Conservation (phyloP, 129 eudicot genomes). For the Lonicera japonica region DNA sequence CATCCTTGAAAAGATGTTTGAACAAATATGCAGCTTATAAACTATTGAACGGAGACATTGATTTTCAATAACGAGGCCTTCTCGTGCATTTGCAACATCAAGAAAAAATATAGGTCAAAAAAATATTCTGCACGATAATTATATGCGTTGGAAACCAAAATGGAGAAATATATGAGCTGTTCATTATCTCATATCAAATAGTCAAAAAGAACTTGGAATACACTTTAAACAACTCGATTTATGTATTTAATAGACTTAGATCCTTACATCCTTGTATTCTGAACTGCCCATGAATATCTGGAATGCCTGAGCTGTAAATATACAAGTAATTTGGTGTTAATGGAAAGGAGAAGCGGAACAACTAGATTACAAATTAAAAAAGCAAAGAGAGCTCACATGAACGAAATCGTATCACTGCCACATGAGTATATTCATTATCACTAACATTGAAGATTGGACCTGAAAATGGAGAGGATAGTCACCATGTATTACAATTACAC, state of each 20-base stretch:
- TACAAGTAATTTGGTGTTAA: constrained; percentile 16
- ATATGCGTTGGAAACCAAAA: not conserved
- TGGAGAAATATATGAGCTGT: not conserved
- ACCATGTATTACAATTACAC: not conserved
- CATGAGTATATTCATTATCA: constrained; percentile 68
- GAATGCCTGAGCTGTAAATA: constrained; percentile 67
- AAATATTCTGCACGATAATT: not conserved
- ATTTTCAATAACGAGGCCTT: not conserved
- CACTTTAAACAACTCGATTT: constrained; percentile 4
- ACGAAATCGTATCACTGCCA: constrained; percentile 67
- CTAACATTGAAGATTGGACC: constrained; percentile 50
- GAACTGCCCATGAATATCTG: constrained; percentile 72
- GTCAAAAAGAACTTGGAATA: not conserved
- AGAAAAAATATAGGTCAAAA: not conserved
- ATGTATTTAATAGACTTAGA: constrained; percentile 4
- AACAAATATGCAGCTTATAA: not conserved
- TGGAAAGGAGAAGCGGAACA: constrained; percentile 1
- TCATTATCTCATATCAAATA: not conserved
- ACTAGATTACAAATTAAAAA: not conserved
- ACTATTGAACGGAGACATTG: not conserved
- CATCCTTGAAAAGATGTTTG: not conserved
- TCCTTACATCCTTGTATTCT: constrained; percentile 68
- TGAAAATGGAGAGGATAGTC: constrained; percentile 23
- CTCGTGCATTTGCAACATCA: constrained; percentile 4
- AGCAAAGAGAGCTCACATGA: constrained; percentile 52